These are phyloP conservation scores for Rhodotorula sp. DNA, from an alignment of 1,284 basidiomycete genomes.

Conservation along the genomic window DNA sequence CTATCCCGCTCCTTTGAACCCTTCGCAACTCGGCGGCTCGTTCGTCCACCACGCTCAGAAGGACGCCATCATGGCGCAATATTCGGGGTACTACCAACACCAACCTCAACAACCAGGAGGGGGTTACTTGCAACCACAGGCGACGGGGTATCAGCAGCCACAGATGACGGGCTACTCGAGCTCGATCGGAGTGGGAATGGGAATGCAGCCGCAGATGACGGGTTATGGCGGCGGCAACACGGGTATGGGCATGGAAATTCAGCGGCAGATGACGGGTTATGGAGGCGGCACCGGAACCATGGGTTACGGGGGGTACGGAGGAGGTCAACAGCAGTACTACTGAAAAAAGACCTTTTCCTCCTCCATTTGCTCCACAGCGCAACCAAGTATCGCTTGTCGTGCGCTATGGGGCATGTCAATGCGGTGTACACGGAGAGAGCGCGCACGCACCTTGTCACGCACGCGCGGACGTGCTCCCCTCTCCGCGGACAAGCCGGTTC, in stretches of 20 bases:
- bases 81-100: not conserved
- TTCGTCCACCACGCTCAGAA: conserved; percentile 27
- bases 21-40: conserved; percentile 29
- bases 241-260: not conserved
- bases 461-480: too few relatives aligned
- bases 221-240: conserved; percentile 10
- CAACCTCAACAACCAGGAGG: not conserved
- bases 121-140: not conserved
- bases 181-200: not conserved
- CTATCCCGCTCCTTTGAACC: conserved; percentile 24
- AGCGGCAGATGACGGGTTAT: conserved; percentile 13
- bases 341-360: too few relatives aligned
- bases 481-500: too few relatives aligned
- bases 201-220: conserved; percentile 29
- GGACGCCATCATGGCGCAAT: conserved; percentile 24
- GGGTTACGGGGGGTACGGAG: not conserved
- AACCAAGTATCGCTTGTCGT: too few relatives aligned
- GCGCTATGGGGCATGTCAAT: too few relatives aligned
- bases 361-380: too few relatives aligned
- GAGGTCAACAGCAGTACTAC: not conserved
- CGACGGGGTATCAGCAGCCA: not conserved
- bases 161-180: not conserved
- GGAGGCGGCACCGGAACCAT: not conserved
- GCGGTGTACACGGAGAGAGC: too few relatives aligned
- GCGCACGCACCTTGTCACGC: too few relatives aligned